Conservation (phyloP, 2,329 filamentous ascomycete species). For the Penicillium sp. region DNA sequence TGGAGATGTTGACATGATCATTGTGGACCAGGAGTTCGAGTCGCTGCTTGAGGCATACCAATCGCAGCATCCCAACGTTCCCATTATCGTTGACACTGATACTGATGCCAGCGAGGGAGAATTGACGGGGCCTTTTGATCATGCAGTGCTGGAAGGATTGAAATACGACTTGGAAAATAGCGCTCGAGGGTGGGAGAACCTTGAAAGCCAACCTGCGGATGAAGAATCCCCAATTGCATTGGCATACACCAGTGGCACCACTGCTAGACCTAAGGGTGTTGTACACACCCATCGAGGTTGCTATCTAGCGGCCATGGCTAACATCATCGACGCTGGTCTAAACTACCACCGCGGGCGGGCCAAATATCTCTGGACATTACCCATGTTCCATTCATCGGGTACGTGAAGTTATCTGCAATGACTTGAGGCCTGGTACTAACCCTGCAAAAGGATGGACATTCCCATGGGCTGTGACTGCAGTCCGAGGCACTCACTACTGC, state of each 20-base stretch:
- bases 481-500: conserved; percentile 91
- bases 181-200: conserved; percentile 67
- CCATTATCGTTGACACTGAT: conserved; percentile 77
- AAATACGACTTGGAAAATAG: conserved; percentile 64
- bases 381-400: conserved; percentile 71
- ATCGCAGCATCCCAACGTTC: conserved; percentile 57
- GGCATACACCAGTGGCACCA: conserved; percentile 92
- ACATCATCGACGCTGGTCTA: conserved; percentile 82
- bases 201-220: conserved; percentile 64
- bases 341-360: conserved; percentile 66
- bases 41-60: conserved; percentile 64
- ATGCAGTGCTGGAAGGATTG: conserved; percentile 75
- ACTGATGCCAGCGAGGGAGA: conserved; percentile 72
- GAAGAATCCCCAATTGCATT: conserved; percentile 82
- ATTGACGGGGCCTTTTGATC: conserved; percentile 73
- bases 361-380: conserved; percentile 85
- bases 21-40: conserved; percentile 78
- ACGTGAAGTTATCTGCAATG: conserved; percentile 14
- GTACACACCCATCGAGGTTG: conserved; percentile 83
- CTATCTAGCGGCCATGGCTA: conserved; percentile 79
- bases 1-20: conserved; percentile 77
- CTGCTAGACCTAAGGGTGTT: conserved; percentile 85
- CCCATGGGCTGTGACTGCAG: conserved; percentile 88
- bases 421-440: not conserved
- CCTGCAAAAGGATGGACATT: conserved; percentile 64